Conservation (phyloP, 345 rosid genomes). For the Reutealis trisperma region DNA sequence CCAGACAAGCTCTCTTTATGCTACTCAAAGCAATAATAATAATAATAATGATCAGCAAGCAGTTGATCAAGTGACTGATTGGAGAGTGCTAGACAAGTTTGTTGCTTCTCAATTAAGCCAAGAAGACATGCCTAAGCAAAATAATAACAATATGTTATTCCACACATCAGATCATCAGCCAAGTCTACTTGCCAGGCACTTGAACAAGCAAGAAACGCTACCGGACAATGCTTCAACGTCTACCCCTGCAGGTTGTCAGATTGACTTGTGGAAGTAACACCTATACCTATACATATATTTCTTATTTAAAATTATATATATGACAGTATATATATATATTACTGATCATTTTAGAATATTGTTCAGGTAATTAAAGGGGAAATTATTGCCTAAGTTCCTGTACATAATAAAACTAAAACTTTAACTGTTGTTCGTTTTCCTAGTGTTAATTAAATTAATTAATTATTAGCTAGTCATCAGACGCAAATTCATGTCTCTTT, state of each 20-base stretch:
- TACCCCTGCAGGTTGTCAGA: conserved; percentile 55
- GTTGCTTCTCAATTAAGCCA: conserved; percentile 96
- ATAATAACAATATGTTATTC: conserved; percentile 19
- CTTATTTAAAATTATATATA: neutral
- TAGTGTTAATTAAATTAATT: conserved; percentile 20
- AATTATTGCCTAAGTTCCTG: conserved; percentile 32
- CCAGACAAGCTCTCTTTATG: conserved; percentile 30
- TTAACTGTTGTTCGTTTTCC: conserved; percentile 21
- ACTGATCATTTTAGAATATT: conserved; percentile 29
- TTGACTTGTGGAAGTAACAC: conserved; percentile 79
- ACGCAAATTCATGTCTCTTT: neutral
- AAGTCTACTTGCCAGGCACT: conserved; percentile 19
- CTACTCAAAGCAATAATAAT: conserved; percentile 22
- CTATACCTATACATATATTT: too few species aligned
- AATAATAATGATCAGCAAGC: conserved; percentile 26
- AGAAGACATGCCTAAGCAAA: conserved; percentile 54
- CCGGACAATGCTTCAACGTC: conserved; percentile 63
- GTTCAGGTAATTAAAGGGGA: conserved; percentile 13
- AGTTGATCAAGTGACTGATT: conserved; percentile 78
- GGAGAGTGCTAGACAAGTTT: conserved; percentile 96
- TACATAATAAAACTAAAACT: conserved; percentile 41
- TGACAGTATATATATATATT: conserved; percentile 21
- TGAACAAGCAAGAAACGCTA: conserved; percentile 39
- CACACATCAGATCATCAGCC: conserved; percentile 44
- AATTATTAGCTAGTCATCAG: neutral